Conservation (phyloP, 257 asterid species). For the Lycium barbarum region DNA sequence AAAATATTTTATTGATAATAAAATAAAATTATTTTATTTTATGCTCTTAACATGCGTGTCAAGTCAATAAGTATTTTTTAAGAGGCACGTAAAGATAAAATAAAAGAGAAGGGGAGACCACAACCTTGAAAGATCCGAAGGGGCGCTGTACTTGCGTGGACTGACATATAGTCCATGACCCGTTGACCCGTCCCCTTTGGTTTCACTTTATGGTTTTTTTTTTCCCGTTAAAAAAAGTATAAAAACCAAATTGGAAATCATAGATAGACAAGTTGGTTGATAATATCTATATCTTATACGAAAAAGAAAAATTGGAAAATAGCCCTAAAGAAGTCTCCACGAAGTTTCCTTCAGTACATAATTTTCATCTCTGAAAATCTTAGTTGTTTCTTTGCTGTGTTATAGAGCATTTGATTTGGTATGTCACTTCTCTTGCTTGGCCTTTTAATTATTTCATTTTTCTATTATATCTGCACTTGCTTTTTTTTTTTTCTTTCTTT, state of each 20-base stretch:
- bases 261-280: not conserved
- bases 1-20: too few relatives aligned
- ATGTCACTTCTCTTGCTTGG: constrained; percentile 19
- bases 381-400: constrained; percentile 36
- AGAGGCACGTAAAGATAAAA: too few relatives aligned
- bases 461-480: not conserved
- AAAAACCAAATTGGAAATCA: not conserved
- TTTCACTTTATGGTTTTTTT: not conserved
- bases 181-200: not conserved
- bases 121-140: too few relatives aligned
- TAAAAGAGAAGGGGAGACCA: too few relatives aligned
- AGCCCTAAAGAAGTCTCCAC: constrained; percentile 30
- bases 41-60: too few relatives aligned
- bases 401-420: constrained; percentile 36
- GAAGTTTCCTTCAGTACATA: constrained; percentile 51
- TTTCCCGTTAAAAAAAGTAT: not conserved
- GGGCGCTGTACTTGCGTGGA: constrained; percentile 5
- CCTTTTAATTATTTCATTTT: not conserved
- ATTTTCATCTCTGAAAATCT: constrained; percentile 13
- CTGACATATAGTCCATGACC: not conserved
- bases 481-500: not conserved
- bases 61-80: too few relatives aligned
- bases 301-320: not conserved
- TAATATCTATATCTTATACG: not conserved
- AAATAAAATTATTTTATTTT: too few relatives aligned